phyloP scores from a whole-genome alignment of 108 stramenopile species.

The Fistulifera pelliculosa region DNA sequence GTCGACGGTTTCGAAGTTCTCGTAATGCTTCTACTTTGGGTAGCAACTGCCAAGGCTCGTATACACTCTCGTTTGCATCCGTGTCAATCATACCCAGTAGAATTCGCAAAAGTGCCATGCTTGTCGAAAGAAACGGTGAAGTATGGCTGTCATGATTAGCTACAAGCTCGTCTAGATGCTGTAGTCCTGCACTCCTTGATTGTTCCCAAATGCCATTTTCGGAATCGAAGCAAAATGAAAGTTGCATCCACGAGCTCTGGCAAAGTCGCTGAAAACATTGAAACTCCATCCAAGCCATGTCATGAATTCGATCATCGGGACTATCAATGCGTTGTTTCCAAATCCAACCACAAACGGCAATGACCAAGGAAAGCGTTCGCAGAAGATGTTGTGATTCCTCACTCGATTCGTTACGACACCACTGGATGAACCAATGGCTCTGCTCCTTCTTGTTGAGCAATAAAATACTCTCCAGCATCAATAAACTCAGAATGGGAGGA shows the following conservation, averaged over 20 bases:
- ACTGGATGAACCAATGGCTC: neutral
- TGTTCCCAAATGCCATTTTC: neutral
- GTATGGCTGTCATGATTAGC: neutral
- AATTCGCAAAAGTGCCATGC: neutral
- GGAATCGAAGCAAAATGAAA: neutral
- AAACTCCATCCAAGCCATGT: conserved; percentile 42
- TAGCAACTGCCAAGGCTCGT: neutral
- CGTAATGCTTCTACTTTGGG: no score
- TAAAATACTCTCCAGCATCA: conserved; percentile 57
- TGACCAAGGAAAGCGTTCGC: neutral
- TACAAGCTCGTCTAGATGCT: neutral
- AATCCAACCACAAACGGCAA: conserved; percentile 13
- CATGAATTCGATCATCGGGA: conserved; percentile 42
- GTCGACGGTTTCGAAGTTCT: no score
- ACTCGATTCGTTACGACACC: conserved; percentile 2
- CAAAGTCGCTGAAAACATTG: conserved; percentile 30
- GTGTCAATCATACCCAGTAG: neutral
- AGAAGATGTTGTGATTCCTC: neutral
- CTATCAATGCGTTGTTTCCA: conserved; percentile 32
- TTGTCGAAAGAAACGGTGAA: neutral
- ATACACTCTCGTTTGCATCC: neutral
- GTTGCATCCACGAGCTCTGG: conserved; percentile 6
- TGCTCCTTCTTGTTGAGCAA: conserved; percentile 1
- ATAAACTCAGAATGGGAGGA: conserved; percentile 62
- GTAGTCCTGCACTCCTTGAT: neutral